Evolutionary conservation across 495 filamentous ascomycete species (phyloP).

Genomic region (Podospora pseudopauciseta): DNA sequence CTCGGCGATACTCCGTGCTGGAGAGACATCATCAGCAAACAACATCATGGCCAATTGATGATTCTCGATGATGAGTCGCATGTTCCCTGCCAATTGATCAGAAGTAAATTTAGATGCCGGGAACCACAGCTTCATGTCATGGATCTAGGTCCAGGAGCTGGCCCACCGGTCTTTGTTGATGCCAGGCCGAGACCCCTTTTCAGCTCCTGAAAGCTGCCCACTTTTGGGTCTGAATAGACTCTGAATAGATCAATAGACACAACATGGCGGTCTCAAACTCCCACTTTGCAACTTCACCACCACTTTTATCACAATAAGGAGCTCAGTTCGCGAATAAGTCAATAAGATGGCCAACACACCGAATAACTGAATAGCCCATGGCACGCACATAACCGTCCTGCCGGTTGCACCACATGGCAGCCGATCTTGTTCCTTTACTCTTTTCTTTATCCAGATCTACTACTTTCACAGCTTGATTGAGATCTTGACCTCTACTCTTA

Average conservation of each 20-base stretch:
- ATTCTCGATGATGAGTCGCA: background rate
- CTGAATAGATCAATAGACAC: constrained; percentile 28
- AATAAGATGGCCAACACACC: constrained; percentile 1
- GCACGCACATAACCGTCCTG: background rate
- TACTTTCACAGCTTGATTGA: background rate
- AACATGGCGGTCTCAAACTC: background rate
- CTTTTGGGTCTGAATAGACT: constrained; percentile 37
- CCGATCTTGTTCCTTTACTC: background rate
- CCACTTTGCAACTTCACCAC: background rate
- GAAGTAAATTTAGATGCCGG: background rate
- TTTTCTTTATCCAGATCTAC: background rate
- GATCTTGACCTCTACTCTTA: background rate
- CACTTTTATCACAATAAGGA: background rate
- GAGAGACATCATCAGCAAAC: background rate
- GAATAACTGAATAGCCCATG: constrained; percentile 13
- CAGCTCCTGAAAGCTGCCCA: constrained; percentile 19
- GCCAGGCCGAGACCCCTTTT: constrained; percentile 9
- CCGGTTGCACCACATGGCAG: background rate
- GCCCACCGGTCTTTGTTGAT: constrained; percentile 16
- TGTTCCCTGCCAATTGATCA: background rate
- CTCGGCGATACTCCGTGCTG: too few species aligned
- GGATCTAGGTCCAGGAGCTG: background rate
- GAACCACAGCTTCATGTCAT: background rate
- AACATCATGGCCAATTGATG: background rate
- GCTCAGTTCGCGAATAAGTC: constrained; percentile 9